These are phyloP conservation scores for Nicotiana knightiana DNA, from an alignment of 257 asterid genomes.

Conservation along the genomic window DNA sequence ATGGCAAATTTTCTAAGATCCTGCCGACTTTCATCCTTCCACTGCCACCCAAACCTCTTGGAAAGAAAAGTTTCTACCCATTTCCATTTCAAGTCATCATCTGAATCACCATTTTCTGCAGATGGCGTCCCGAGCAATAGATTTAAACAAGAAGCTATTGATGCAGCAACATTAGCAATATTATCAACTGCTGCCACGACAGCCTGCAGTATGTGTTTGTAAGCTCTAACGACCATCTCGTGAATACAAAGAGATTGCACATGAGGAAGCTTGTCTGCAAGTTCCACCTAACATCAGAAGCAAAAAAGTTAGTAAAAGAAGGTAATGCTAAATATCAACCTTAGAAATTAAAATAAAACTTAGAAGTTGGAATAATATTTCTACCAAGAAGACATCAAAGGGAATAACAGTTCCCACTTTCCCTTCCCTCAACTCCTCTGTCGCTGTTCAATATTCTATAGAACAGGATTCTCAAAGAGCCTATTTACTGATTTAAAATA, in stretches of 20 bases:
- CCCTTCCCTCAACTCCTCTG: background rate
- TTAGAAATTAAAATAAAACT: background rate
- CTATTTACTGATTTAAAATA: background rate
- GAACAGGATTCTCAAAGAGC: background rate
- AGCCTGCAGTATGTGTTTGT: conserved; percentile 79
- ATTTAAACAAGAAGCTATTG: conserved; percentile 73
- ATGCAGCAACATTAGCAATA: conserved; percentile 50
- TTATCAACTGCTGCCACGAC: conserved; percentile 79
- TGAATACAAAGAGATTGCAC: conserved; percentile 96
- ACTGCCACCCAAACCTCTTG: conserved; percentile 72
- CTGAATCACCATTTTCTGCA: conserved; percentile 27
- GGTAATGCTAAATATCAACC: background rate
- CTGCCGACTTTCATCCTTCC: conserved; percentile 65
- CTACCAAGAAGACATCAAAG: background rate
- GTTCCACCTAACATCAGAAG: conserved; percentile 57
- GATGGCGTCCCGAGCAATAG: conserved; percentile 70
- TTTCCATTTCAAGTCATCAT: conserved; percentile 49
- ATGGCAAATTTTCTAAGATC: conserved; percentile 65
- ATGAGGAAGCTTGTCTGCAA: conserved; percentile 96
- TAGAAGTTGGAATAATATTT: background rate
- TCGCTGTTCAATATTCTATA: background rate
- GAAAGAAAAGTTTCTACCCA: conserved; percentile 62
- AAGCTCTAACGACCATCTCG: conserved; percentile 98
- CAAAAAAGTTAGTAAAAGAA: background rate
- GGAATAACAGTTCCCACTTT: background rate